A percentile compares a stretch with the other conserved stretches of the same genome.
phyloP scores from a whole-genome alignment of 129 eudicot genomes.

The Cynara cardunculus region DNA sequence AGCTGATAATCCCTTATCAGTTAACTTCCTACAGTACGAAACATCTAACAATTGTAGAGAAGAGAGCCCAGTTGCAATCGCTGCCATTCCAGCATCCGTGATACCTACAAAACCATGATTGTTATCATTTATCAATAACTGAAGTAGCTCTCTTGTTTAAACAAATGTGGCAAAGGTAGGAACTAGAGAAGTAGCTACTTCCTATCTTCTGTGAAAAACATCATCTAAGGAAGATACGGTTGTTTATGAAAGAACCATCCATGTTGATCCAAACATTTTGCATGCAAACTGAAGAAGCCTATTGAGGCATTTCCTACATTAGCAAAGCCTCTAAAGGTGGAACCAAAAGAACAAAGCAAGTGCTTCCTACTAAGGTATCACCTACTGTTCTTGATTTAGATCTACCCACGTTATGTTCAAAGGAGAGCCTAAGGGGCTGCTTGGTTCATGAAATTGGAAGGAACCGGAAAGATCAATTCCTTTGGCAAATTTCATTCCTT shows the following conservation, averaged over 20 bases:
- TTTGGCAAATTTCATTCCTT: neutral
- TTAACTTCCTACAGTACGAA: constrained; percentile 78
- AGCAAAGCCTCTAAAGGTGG: neutral
- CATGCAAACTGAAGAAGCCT: neutral
- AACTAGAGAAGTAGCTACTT: no score
- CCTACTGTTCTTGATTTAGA: neutral
- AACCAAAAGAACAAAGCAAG: neutral
- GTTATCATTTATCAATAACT: neutral
- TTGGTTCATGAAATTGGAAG: no score
- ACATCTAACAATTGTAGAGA: constrained; percentile 71
- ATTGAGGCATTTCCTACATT: neutral
- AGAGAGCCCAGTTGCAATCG: constrained; percentile 65
- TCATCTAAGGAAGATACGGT: no score
- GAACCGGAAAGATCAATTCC: neutral
- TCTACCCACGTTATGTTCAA: no score
- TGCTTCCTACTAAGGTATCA: neutral
- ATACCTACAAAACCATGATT: constrained; percentile 53
- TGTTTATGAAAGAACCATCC: no score
- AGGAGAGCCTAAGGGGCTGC: no score
- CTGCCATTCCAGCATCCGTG: constrained; percentile 72
- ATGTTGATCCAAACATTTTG: no score
- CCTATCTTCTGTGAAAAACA: neutral
- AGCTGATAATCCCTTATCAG: constrained; percentile 85
- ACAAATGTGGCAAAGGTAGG: no score
- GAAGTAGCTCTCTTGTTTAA: neutral